phyloP scores from a whole-genome alignment of 1,284 basidiomycete genomes.

The Ceratobasidium sp. region DNA sequence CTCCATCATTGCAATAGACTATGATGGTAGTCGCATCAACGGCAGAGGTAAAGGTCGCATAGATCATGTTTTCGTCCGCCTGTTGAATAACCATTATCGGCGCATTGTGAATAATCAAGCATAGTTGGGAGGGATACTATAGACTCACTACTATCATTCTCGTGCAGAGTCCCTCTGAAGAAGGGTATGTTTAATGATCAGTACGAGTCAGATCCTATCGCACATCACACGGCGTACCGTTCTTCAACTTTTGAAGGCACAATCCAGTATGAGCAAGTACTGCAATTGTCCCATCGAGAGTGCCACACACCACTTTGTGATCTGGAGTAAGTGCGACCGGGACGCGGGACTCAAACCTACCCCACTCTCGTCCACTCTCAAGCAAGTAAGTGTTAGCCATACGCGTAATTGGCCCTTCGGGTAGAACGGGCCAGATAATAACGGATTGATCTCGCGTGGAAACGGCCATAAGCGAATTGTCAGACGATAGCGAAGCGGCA shows the following conservation, averaged over 20 bases:
- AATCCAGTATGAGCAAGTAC: not conserved
- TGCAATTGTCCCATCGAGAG: not conserved
- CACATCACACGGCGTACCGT: no score
- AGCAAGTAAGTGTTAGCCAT: not conserved
- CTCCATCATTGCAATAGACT: no score
- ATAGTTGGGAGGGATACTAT: no score
- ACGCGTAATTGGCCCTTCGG: not conserved
- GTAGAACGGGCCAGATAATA: not conserved
- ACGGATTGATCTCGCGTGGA: not conserved
- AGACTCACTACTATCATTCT: not conserved
- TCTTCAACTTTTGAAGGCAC: not conserved
- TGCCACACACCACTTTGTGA: not conserved
- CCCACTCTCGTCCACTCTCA: not conserved
- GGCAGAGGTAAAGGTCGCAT: no score
- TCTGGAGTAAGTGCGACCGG: not conserved
- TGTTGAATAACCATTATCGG: not conserved
- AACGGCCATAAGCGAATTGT: not conserved
- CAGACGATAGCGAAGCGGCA: not conserved
- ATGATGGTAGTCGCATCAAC: no score
- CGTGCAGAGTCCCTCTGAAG: not conserved
- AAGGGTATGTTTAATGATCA: no score
- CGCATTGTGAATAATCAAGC: no score
- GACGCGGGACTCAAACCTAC: not conserved
- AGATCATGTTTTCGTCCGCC: not conserved
- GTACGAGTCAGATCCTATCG: no score